Evolutionary conservation across 139 green algal genomes (phyloP).

Genomic region (Chlamydomonas incerta): DNA sequence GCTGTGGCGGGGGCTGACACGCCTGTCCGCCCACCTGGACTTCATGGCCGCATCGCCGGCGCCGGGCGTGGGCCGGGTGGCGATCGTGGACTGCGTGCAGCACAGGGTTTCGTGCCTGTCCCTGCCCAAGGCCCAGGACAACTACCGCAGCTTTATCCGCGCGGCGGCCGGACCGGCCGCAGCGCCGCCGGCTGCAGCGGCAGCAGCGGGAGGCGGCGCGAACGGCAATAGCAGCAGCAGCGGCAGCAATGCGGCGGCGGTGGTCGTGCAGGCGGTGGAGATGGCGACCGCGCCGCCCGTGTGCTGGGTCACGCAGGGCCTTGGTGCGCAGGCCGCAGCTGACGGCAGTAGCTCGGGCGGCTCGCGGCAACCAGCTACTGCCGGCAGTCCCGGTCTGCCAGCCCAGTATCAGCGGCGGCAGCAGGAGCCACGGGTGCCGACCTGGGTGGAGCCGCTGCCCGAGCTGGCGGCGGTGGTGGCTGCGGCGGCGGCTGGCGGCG

Average conservation of each 20-base stretch:
- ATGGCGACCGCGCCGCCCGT: neutral
- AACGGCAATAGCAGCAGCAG: too few species aligned
- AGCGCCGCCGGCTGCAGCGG: too few species aligned
- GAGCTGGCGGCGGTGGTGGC: neutral
- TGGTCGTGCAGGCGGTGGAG: neutral
- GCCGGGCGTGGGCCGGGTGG: neutral
- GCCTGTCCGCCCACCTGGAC: slow-evolving; percentile 21
- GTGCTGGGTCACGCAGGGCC: neutral
- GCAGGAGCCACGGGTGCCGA: too few species aligned
- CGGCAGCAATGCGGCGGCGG: too few species aligned
- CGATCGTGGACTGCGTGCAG: neutral
- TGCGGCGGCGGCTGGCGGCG: neutral
- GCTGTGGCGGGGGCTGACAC: neutral
- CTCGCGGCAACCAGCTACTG: too few species aligned
- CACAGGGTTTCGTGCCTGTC: slow-evolving; percentile 1
- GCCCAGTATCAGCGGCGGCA: too few species aligned
- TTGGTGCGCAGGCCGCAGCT: too few species aligned
- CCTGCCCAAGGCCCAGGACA: neutral
- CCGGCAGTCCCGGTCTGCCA: too few species aligned
- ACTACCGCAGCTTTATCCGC: slow-evolving; percentile 17
- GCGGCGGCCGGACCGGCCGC: too few species aligned
- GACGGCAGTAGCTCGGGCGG: too few species aligned
- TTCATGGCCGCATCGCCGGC: neutral
- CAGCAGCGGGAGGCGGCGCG: too few species aligned
- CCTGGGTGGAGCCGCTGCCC: neutral